Percentiles rank a stretch among this genome's conserved stretches.
Conservation (phyloP, 208 protist species). For the Leishmania major region DNA sequence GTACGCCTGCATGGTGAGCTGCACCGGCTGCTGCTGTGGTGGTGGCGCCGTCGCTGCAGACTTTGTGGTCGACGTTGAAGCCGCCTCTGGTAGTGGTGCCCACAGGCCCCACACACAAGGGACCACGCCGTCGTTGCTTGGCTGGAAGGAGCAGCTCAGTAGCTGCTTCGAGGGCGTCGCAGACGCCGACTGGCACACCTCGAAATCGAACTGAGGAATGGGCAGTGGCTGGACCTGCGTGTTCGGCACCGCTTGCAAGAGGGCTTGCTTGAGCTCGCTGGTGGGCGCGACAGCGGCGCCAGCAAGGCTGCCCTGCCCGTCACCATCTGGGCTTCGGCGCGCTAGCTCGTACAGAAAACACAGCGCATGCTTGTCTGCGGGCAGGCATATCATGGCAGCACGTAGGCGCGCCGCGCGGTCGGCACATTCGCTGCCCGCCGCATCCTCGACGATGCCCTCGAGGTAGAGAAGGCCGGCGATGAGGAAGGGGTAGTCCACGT, state of each 20-base stretch:
- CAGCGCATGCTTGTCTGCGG: slow-evolving; percentile 21
- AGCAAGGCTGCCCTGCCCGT: background rate
- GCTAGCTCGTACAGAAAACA: slow-evolving; percentile 18
- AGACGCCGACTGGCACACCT: background rate
- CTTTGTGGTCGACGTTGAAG: background rate
- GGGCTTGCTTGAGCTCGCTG: slow-evolving; percentile 14
- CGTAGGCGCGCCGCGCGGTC: slow-evolving; percentile 18
- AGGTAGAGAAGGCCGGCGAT: slow-evolving; percentile 41
- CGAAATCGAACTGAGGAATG: slow-evolving; percentile 32
- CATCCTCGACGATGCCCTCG: slow-evolving; percentile 10
- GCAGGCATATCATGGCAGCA: slow-evolving; percentile 35
- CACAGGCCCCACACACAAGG: slow-evolving; percentile 51
- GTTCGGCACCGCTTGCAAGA: slow-evolving; percentile 26
- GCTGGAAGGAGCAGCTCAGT: slow-evolving; percentile 40
- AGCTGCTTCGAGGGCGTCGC: slow-evolving; percentile 31
- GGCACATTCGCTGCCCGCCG: background rate
- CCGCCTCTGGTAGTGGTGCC: slow-evolving; percentile 20
- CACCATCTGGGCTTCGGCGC: background rate
- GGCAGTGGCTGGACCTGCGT: slow-evolving; percentile 28
- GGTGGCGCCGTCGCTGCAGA: background rate
- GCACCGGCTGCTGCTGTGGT: slow-evolving; percentile 15
- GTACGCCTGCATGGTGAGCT: slow-evolving; percentile 46
- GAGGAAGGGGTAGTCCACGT: slow-evolving; percentile 35
- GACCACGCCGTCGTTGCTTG: slow-evolving; percentile 45
- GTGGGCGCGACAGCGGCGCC: background rate